Conservation (phyloP, 257 asterid genomes). For the Nicotiana knightiana region DNA sequence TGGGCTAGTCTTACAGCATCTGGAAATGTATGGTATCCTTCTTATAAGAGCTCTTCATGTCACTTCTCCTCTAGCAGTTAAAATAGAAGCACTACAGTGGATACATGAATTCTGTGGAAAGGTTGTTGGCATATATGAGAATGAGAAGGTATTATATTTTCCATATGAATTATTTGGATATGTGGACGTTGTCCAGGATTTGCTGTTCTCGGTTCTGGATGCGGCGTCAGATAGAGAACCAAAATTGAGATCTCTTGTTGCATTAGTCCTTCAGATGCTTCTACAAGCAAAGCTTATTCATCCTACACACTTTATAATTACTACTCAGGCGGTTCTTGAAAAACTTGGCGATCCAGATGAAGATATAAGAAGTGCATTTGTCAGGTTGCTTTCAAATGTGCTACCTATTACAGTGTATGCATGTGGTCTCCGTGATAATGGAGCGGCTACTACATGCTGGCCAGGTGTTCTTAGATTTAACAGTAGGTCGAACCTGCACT, state of each 20-base stretch:
- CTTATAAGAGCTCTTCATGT: slow-evolving; percentile 61
- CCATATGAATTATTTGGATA: slow-evolving; percentile 70
- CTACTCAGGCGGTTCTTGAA: slow-evolving; percentile 72
- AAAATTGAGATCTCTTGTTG: slow-evolving; percentile 70
- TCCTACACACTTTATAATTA: slow-evolving; percentile 53
- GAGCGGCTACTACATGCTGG: slow-evolving; percentile 35
- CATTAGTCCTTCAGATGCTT: slow-evolving; percentile 63
- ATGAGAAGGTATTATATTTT: slow-evolving; percentile 37
- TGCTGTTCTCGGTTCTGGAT: slow-evolving; percentile 58
- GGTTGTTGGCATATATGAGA: slow-evolving; percentile 38
- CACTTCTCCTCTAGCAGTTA: slow-evolving; percentile 74
- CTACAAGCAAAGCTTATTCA: slow-evolving; percentile 80
- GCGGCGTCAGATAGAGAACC: slow-evolving; percentile 92
- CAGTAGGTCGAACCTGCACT: slow-evolving; percentile 41
- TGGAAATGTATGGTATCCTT: slow-evolving; percentile 50
- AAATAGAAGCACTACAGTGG: slow-evolving; percentile 79
- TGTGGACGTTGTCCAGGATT: slow-evolving; percentile 51
- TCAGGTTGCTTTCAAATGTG: slow-evolving; percentile 64
- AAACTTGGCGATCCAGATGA: slow-evolving; percentile 88
- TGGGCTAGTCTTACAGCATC: slow-evolving; percentile 41
- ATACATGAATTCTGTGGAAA: slow-evolving; percentile 56
- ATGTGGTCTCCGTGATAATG: slow-evolving; percentile 59
- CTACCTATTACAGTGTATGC: slow-evolving; percentile 62
- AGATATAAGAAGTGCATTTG: slow-evolving; percentile 54
- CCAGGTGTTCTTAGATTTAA: slow-evolving; percentile 41